Evolutionary conservation across 2,329 filamentous ascomycete genomes (phyloP), one percentile per base, ranked within the genome.

Genomic region (Scytalidium lignicola): DNA sequence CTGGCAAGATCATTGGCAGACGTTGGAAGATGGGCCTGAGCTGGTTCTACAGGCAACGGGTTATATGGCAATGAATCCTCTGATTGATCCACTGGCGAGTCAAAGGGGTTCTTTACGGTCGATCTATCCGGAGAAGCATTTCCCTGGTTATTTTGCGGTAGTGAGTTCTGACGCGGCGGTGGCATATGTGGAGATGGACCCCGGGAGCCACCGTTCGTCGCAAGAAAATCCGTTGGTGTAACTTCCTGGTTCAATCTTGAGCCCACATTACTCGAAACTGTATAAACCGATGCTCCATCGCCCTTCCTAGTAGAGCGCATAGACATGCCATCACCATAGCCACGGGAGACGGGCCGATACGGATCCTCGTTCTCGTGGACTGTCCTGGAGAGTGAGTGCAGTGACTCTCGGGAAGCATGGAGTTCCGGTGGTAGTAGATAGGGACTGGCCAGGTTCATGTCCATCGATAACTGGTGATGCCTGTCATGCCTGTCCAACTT

Each of bases 341-440:
- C 51, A 80, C 74, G 67, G 20, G 70, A 67, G 20, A 84, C 74
- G 1, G 76, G 76, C 45, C 89, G 82, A 69, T 96, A 97, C 29
- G 90, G 92, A 66, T 96, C 92, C 60, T 95, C 86, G 47, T 84
- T 79, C 57, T 82, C 79, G 49, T 83, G 78, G 42, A 92, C 78
- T 2, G 85, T 86, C 47, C 86, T 83, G 21, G 90, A 88, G 56
- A 97, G 74, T 2, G 90, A 95, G 66, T 91, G 84, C 54, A 97
- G 75, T 4, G 92, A 96, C 58, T 96, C 90, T 41, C 82, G 81
- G 1, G 92, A 96, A 62, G 80, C 76, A 40, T 93, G 83, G 18
- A 92, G 64, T 48, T 82, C 83, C 1, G 88, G 88, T 3, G 93
- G 91, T n/a, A 97, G 76, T n/a, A 99, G 79, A 65, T 97, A 99